phyloP scores from a whole-genome alignment of 768 basidiomycete species.

The Steccherinum ochraceum region DNA sequence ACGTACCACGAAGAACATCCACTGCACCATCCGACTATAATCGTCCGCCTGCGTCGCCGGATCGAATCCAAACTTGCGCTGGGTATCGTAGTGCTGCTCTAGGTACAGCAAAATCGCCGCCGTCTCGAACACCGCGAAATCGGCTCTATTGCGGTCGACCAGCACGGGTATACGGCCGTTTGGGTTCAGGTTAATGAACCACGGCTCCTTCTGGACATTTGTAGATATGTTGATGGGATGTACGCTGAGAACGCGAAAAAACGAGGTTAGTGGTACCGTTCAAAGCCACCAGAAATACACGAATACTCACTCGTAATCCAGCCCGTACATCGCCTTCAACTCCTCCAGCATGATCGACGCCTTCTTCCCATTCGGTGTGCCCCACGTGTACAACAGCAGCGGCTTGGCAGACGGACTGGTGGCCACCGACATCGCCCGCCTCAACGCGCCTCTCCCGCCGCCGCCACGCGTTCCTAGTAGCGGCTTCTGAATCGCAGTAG shows the following conservation, averaged over 20 bases:
- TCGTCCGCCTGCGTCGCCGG: conserved; percentile 42
- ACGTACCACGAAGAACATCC: conserved; percentile 62
- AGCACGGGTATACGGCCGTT: conserved; percentile 55
- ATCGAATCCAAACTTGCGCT: conserved; percentile 60
- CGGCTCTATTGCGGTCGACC: conserved; percentile 52
- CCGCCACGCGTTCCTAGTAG: no score
- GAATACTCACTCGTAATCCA: conserved; percentile 42
- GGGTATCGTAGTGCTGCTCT: conserved; percentile 69
- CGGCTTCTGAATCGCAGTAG: no score
- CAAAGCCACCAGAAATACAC: no score
- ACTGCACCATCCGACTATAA: conserved; percentile 70
- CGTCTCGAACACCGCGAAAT: conserved; percentile 66
- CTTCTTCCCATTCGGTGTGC: conserved; percentile 50
- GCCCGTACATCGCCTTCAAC: conserved; percentile 35
- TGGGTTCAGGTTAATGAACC: conserved; percentile 72
- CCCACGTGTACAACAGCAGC: conserved; percentile 20
- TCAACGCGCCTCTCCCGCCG: not conserved
- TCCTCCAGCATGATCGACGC: conserved; percentile 51
- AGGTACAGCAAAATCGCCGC: conserved; percentile 82
- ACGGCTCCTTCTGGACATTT: conserved; percentile 75
- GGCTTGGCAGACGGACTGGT: conserved; percentile 5
- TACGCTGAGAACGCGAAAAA: conserved; percentile 28
- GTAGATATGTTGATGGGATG: conserved; percentile 50
- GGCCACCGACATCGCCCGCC: not conserved
- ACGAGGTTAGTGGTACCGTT: no score